Conservation (phyloP, 108 stramenopile genomes). For the Mediolabrus comicus region DNA sequence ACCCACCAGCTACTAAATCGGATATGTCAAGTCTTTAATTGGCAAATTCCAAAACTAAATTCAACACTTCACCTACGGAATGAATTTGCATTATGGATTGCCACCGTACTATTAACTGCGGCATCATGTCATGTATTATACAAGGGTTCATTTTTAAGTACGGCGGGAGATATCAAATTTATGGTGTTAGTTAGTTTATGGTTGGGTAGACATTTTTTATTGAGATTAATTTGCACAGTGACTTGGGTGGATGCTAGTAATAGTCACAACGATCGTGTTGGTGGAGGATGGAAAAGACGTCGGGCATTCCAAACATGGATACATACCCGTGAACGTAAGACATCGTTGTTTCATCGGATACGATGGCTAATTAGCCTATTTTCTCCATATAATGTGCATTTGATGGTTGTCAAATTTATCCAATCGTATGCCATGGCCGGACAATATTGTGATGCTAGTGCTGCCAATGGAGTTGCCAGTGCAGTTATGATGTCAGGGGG, state of each 20-base stretch:
- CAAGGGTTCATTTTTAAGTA: slow-evolving; percentile 21
- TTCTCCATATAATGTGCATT: slow-evolving; percentile 10
- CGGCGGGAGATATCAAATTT: slow-evolving; percentile 27
- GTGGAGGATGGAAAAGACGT: slow-evolving; percentile 25
- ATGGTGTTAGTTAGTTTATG: slow-evolving; percentile 14
- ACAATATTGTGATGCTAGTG: slow-evolving; percentile 38
- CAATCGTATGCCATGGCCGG: slow-evolving; percentile 32
- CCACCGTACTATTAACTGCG: slow-evolving; percentile 18
- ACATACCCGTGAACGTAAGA: neutral
- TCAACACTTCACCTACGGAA: slow-evolving; percentile 33
- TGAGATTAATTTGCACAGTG: slow-evolving; percentile 29
- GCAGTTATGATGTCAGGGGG: slow-evolving; percentile 15
- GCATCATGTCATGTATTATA: slow-evolving; percentile 36
- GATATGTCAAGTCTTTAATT: slow-evolving; percentile 7
- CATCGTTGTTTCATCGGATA: slow-evolving; percentile 7
- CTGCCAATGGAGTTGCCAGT: slow-evolving; percentile 28
- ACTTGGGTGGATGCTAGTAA: slow-evolving; percentile 22
- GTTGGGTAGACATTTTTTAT: slow-evolving; percentile 33
- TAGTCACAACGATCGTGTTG: neutral
- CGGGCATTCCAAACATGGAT: slow-evolving; percentile 27
- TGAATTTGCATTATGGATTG: slow-evolving; percentile 35
- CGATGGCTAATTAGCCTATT: neutral
- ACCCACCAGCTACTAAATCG: neutral
- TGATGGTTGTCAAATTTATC: neutral
- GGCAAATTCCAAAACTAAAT: slow-evolving; percentile 21